Base-by-base conservation (phyloP, 2,329 filamentous ascomycete species). In the Paraphoma sp. region DNA sequence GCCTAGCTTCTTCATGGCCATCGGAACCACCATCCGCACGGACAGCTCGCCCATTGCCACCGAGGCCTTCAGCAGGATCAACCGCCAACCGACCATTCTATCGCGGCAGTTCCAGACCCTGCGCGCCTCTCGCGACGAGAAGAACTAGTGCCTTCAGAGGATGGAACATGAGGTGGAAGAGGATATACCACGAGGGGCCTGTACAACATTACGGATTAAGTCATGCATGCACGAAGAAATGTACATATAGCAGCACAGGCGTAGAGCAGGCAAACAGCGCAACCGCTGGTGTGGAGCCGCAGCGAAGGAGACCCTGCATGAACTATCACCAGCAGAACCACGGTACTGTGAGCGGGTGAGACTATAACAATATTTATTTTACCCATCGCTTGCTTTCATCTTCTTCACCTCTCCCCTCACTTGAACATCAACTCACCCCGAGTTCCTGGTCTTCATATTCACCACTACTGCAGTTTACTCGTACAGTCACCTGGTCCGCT, bases 1-100 rank as follows among this genome's bases (percentile, higher is more conserved):
- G 3, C 7, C 18, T 65, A 88, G 86, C 52, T 97, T 98, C 82
- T 99, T 99, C 85, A 99, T 99, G 95, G 94, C 92, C 55, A 97
- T 99, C 68, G 95, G 95, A 67, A 97, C 92, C 69, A 93, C 96
- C 44, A 97, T 99, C 72, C 90, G 95, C 74, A 93, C 92, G 57
- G 95, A 99, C 69, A 88, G 91, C 63, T 91, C 92, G 43, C 88
- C 90, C 38, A 88, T 91, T 69, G 83, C 89, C 56, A 84, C 87
- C 65, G 86, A 93, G 74, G 87, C 91, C 55, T 97, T 94, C 80
- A 85, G 87, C 66, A 86, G 87, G 75, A 88, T 91, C 48, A 84
- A 77, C 62, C 74, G 89, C 69, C 86, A 87, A 61, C 92, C 93
- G 23, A 87, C 94, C 70, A 87, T 96, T 63, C 78, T 87, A 68